Percentiles rank a stretch among this genome's conserved stretches.
Conservation (phyloP, 2,329 filamentous ascomycete species). For the Claviceps quebecensis region DNA sequence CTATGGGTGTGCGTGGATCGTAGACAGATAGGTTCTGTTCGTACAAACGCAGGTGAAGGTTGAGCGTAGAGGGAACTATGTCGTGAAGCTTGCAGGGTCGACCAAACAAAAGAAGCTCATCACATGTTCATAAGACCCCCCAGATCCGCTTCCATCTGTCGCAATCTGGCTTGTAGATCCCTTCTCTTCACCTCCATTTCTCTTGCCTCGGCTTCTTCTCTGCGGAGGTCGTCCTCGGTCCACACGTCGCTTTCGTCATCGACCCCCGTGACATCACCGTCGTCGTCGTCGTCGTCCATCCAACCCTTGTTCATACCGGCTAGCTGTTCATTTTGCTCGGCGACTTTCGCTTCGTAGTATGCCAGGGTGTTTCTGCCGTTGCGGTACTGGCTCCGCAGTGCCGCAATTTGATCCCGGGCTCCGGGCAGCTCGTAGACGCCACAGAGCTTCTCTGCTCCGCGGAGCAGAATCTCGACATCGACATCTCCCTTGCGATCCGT, state of each 20-base stretch:
- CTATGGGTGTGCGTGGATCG: constrained; percentile 16
- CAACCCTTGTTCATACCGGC: constrained; percentile 56
- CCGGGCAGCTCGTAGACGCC: constrained; percentile 75
- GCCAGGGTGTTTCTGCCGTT: constrained; percentile 60
- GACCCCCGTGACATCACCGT: constrained; percentile 38
- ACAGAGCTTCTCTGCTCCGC: constrained; percentile 81
- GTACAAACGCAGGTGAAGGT: background rate
- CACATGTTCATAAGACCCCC: constrained; percentile 40
- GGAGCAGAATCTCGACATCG: constrained; percentile 72
- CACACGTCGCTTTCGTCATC: constrained; percentile 34
- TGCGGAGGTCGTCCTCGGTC: constrained; percentile 54
- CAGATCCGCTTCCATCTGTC: constrained; percentile 41
- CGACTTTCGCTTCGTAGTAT: constrained; percentile 69
- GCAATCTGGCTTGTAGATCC: constrained; percentile 38
- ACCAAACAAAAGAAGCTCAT: constrained; percentile 7
- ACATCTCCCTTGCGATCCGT: constrained; percentile 49
- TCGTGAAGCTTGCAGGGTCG: background rate
- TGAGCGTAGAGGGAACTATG: too few relatives aligned
- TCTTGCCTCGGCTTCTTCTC: constrained; percentile 53
- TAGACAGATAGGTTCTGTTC: background rate
- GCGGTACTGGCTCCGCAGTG: constrained; percentile 55
- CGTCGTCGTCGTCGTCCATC: constrained; percentile 39
- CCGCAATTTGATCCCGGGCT: constrained; percentile 60
- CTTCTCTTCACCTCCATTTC: constrained; percentile 42
- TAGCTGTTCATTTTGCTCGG: constrained; percentile 60